A percentile compares a stretch with the other conserved stretches of the same genome.
Evolutionary conservation across 768 basidiomycete species (phyloP).

Genomic region (Pulveroboletus sp.): DNA sequence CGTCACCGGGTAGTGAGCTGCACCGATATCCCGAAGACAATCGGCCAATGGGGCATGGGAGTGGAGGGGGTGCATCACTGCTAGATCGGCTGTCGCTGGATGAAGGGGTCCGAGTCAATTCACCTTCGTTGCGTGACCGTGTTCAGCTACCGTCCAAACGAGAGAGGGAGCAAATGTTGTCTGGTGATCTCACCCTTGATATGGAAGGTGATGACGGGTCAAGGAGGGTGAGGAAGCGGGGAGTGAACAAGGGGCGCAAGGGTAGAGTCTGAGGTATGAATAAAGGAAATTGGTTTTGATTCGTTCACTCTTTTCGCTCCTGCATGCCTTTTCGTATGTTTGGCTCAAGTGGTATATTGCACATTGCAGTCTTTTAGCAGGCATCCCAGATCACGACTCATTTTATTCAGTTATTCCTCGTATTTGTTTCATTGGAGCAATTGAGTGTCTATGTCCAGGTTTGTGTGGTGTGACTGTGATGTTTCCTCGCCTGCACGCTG

Average conservation of each 20-base stretch:
- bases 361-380: constrained; percentile 1
- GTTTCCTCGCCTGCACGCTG: neutral
- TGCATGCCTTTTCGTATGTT: neutral
- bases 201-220: constrained; percentile 21
- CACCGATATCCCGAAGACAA: constrained; percentile 17
- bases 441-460: neutral
- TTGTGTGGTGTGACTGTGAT: no score
- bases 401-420: constrained; percentile 17
- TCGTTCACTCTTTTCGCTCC: neutral
- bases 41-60: neutral
- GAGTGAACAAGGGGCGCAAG: constrained; percentile 20
- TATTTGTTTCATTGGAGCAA: constrained; percentile 14
- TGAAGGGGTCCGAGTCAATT: constrained; percentile 7
- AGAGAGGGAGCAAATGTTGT: constrained; percentile 27
- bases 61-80: constrained; percentile 30
- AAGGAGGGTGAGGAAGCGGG: constrained; percentile 23
- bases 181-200: constrained; percentile 9
- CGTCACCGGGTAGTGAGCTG: constrained; percentile 14
- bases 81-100: constrained; percentile 35
- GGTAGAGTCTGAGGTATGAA: constrained; percentile 11
- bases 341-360: neutral
- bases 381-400: constrained; percentile 2
- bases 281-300: neutral
- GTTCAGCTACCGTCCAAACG: constrained; percentile 36
- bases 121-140: constrained; percentile 33